Evolutionary conservation across 352 stramenopile species (phyloP), one percentile per base, ranked within the genome.

Genomic region (Globisporangium cystogenes): DNA sequence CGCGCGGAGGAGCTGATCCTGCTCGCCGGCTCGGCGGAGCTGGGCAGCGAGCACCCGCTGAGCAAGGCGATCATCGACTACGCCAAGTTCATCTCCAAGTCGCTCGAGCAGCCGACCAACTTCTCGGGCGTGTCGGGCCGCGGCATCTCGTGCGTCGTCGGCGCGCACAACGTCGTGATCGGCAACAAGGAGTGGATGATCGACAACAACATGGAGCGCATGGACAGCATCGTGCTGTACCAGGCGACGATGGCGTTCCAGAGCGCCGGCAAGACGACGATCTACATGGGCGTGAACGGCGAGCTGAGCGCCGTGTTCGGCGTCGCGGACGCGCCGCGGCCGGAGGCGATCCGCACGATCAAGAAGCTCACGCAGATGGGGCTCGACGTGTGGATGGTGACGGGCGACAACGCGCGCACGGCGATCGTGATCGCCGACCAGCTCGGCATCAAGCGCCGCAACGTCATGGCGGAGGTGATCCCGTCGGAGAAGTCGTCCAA

Each of bases 361-460:
- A 85, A 74, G 53, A 91, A 94, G 64, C 76, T 99, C 36, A 75
- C 90, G 53, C 53, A 93, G 36, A 96, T 97, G 72, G 87, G 89
- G 1, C 72, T 99, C 29, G 84, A 98, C 29, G 88, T 99, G 16
- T 98, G 91, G 85, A 99, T 99, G 95, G 72, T 99, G n/a, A 99
- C 97, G n/a, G 97, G 97, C 21, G 97, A 99, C 70, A 99, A 99
- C 70, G 64, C 68, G 21, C 74, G 87, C 24, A 99, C 97, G 12
- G 97, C 97, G 20, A 67, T 86, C 57, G 90, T 86, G 11, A 94
- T 99, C 61, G 97, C 96, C 2, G 66, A 90, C 26, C 75, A 97
- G 44, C 68, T 99, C 29, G 93, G 96, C 47, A 96, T 99, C 63
- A 87, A 80, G 53, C 76, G 75, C n/a, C 63, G 79, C 51, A 87